These are phyloP conservation scores for Pythium aquatile DNA, from an alignment of 352 stramenopile genomes.

Conservation along the genomic window DNA sequence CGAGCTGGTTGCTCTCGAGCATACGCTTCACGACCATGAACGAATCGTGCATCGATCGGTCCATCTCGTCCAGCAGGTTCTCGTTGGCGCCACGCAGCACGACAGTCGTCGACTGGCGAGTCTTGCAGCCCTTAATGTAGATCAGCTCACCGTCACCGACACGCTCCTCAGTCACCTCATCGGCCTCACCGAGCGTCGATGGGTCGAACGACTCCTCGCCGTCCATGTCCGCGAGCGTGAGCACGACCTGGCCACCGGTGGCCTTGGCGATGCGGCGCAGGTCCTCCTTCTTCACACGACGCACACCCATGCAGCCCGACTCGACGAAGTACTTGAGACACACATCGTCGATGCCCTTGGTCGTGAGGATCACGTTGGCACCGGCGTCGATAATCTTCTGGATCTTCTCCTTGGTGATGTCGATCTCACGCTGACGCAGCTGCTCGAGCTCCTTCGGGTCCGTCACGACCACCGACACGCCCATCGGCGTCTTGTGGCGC, in stretches of 20 bases:
- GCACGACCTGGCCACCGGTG: slow-evolving; percentile 95
- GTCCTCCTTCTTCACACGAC: slow-evolving; percentile 98
- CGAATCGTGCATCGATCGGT: slow-evolving; percentile 98
- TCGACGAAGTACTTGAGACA: slow-evolving; percentile 99
- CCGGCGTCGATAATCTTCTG: slow-evolving; percentile 98
- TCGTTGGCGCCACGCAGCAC: slow-evolving; percentile 99
- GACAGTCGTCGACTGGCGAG: slow-evolving; percentile 93
- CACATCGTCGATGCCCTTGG: slow-evolving; percentile 99
- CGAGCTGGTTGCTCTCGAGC: slow-evolving; percentile 99
- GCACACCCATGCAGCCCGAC: slow-evolving; percentile 94
- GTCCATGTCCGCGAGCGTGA: slow-evolving; percentile 99
- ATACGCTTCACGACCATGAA: slow-evolving; percentile 99
- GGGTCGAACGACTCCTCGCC: slow-evolving; percentile 97
- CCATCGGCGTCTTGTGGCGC: slow-evolving; percentile 98
- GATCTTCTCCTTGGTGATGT: slow-evolving; percentile 99
- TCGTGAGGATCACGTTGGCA: slow-evolving; percentile 99
- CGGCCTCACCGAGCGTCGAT: slow-evolving; percentile 89
- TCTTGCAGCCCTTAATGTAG: slow-evolving; percentile 97
- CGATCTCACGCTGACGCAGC: slow-evolving; percentile 98
- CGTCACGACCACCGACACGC: slow-evolving; percentile 91
- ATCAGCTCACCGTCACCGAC: slow-evolving; percentile 99
- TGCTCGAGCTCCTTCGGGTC: slow-evolving; percentile 96
- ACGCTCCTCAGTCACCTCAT: slow-evolving; percentile 94
- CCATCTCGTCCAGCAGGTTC: slow-evolving; percentile 99
- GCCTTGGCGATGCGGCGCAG: slow-evolving; percentile 98